phyloP scores from a whole-genome alignment of 2,329 filamentous ascomycete genomes.

The Colletotrichum gigasporum region DNA sequence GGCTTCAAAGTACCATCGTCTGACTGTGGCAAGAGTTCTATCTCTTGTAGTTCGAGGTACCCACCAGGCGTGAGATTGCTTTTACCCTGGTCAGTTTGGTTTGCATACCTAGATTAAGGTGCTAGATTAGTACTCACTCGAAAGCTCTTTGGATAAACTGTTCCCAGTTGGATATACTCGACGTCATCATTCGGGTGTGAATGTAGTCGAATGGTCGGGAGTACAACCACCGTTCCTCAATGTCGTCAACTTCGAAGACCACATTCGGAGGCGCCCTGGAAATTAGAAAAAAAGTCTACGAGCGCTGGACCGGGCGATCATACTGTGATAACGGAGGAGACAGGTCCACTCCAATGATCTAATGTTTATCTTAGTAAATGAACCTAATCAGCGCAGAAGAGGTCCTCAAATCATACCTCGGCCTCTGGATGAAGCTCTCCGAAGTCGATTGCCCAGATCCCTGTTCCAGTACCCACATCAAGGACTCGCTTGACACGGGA shows the following conservation, averaged over 20 bases:
- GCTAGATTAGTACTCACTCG: background rate
- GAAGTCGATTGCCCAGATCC: background rate
- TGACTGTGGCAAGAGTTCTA: slow-evolving; percentile 46
- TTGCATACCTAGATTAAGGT: no score
- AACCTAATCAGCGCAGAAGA: background rate
- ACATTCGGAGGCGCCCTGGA: slow-evolving; percentile 51
- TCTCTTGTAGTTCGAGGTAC: slow-evolving; percentile 54
- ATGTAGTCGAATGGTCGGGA: slow-evolving; percentile 45
- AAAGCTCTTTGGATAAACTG: slow-evolving; percentile 27
- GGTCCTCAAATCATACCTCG: background rate
- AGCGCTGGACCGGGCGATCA: no score
- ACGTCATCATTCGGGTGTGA: slow-evolving; percentile 41
- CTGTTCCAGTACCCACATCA: background rate
- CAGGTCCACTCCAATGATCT: background rate
- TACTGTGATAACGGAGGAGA: background rate
- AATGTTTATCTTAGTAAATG: background rate
- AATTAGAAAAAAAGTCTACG: slow-evolving; percentile 36
- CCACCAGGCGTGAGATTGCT: slow-evolving; percentile 50
- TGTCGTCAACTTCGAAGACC: slow-evolving; percentile 50
- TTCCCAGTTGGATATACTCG: slow-evolving; percentile 36
- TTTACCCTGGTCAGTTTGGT: no score
- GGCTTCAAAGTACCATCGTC: slow-evolving; percentile 49
- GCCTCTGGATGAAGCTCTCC: background rate
- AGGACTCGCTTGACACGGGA: background rate
- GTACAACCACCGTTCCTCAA: slow-evolving; percentile 43